Conservation (phyloP, 1,284 basidiomycete genomes). For the Apiotrichum laibachii region DNA sequence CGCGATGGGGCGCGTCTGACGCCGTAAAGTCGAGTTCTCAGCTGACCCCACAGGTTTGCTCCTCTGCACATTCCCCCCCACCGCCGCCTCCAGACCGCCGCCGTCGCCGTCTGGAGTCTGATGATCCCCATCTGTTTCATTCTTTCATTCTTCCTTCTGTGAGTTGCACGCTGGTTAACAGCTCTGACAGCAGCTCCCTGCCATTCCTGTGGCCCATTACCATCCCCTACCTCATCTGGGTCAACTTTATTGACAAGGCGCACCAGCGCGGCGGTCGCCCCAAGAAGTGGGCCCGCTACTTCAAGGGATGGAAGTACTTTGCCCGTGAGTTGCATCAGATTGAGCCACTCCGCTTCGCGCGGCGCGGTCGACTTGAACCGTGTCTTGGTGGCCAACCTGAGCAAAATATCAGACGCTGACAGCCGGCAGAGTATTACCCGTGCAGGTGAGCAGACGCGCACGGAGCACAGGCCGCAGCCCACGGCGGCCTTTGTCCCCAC, state of each 20-base stretch:
- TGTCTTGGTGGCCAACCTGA: too few species aligned
- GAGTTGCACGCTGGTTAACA: slow-evolving; percentile 52
- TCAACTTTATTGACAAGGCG: slow-evolving; percentile 66
- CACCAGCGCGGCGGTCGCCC: slow-evolving; percentile 75
- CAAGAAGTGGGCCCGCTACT: slow-evolving; percentile 70
- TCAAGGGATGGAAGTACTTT: slow-evolving; percentile 65
- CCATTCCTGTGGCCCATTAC: slow-evolving; percentile 85
- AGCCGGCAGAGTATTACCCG: slow-evolving; percentile 86
- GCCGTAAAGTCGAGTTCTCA: not conserved
- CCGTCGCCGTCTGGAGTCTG: slow-evolving; percentile 82
- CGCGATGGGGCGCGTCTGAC: not conserved
- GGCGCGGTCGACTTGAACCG: too few species aligned
- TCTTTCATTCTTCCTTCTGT: slow-evolving; percentile 77
- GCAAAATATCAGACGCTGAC: slow-evolving; percentile 1
- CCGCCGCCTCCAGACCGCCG: slow-evolving; percentile 76
- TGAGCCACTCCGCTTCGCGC: too few species aligned
- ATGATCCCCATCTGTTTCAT: slow-evolving; percentile 68
- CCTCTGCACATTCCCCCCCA: slow-evolving; percentile 50
- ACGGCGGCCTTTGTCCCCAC: too few species aligned
- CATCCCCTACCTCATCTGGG: slow-evolving; percentile 79
- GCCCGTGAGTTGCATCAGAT: slow-evolving; percentile 29
- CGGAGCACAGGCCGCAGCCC: not conserved
- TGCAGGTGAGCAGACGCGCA: slow-evolving; percentile 39
- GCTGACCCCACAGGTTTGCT: slow-evolving; percentile 41
- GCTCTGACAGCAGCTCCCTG: slow-evolving; percentile 66